These are phyloP conservation scores for Geosmithia morbida DNA, from an alignment of 2,329 filamentous ascomycete species.

Conservation along the genomic window DNA sequence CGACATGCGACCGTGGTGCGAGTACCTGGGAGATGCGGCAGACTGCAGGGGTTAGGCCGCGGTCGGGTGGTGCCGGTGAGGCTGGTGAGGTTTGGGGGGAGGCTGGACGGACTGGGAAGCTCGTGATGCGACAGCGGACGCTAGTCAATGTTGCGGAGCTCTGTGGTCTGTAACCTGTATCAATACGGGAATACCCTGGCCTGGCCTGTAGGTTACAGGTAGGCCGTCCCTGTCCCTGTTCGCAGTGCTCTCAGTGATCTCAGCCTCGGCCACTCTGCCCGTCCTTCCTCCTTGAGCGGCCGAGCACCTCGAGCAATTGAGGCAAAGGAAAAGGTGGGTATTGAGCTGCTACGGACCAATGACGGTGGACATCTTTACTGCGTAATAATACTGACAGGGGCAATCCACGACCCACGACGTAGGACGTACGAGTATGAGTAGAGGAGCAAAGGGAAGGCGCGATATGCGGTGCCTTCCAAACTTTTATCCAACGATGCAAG, in stretches of 20 bases:
- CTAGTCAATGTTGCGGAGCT: not conserved
- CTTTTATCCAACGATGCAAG: too few relatives aligned
- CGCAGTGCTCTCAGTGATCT: not conserved
- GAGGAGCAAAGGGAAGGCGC: too few relatives aligned
- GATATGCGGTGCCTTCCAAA: too few relatives aligned
- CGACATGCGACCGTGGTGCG: not conserved
- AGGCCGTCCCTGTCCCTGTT: too few relatives aligned
- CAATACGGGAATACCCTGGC: too few relatives aligned
- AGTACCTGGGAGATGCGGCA: not conserved
- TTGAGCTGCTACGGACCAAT: not conserved
- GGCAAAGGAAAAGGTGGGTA: not conserved
- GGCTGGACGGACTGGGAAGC: not conserved
- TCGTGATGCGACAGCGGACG: not conserved
- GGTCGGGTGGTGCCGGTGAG: not conserved
- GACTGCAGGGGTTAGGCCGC: not conserved
- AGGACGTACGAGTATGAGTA: too few relatives aligned
- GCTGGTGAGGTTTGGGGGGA: not conserved
- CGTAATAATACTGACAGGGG: not conserved
- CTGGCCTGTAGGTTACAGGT: not conserved
- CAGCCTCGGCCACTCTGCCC: not conserved
- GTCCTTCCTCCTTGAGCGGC: not conserved
- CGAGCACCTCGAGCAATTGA: not conserved
- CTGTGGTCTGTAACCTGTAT: not conserved
- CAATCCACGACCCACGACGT: not conserved
- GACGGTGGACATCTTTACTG: not conserved